These are phyloP conservation scores for Ogataea nakhonphanomensis DNA, from an alignment of 805 yeast genomes.

Conservation along the genomic window DNA sequence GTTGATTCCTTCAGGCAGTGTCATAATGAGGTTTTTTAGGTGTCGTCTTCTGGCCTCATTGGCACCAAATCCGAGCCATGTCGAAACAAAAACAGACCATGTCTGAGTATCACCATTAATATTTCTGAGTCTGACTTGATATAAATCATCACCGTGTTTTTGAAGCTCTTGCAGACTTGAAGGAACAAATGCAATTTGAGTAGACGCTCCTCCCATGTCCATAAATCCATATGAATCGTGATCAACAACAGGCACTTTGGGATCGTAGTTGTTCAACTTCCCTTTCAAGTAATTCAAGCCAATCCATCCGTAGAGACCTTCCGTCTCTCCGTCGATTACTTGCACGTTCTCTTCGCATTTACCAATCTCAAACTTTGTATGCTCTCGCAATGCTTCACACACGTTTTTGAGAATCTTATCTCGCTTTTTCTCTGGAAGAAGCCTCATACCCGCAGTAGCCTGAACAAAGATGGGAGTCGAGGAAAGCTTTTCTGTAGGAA, in stretches of 20 bases:
- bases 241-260: slow-evolving; percentile 18
- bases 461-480: slow-evolving; percentile 86
- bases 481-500: slow-evolving; percentile 57
- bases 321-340: slow-evolving; percentile 90
- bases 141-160: slow-evolving; percentile 71
- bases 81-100: slow-evolving; percentile 88
- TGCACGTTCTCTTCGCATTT: slow-evolving; percentile 71
- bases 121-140: slow-evolving; percentile 60
- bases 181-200: slow-evolving; percentile 93
- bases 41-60: slow-evolving; percentile 84
- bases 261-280: slow-evolving; percentile 48
- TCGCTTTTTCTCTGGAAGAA: slow-evolving; percentile 56
- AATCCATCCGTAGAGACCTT: slow-evolving; percentile 95
- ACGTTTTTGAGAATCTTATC: slow-evolving; percentile 52
- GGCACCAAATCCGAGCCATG: slow-evolving; percentile 98
- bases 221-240: slow-evolving; percentile 75
- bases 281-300: slow-evolving; percentile 83
- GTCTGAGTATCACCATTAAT: slow-evolving; percentile 66
- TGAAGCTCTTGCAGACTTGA: slow-evolving; percentile 52
- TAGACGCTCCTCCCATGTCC: slow-evolving; percentile 99
- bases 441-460: slow-evolving; percentile 97
- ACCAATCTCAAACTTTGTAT: slow-evolving; percentile 54
- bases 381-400: slow-evolving; percentile 52
- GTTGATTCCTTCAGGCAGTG: slow-evolving; percentile 43
- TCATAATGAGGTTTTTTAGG: slow-evolving; percentile 48